These are phyloP conservation scores for Aureobasidium mangrovei DNA, from an alignment of 2,329 filamentous ascomycete species.

Conservation along the genomic window DNA sequence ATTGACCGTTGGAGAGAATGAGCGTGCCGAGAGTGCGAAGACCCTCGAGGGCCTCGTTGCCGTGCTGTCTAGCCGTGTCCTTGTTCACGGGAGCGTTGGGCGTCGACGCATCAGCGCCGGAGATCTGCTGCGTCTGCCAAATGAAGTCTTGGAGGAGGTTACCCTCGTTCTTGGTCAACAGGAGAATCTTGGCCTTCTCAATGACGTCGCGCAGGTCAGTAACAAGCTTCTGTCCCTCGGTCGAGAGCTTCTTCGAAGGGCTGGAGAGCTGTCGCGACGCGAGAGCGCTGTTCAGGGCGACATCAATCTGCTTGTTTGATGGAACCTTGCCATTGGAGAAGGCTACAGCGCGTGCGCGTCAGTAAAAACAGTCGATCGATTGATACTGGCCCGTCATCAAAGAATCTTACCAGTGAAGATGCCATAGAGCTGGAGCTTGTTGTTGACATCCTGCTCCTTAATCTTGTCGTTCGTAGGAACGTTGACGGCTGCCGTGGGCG, in stretches of 20 bases:
- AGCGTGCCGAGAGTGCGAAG: constrained; percentile 80
- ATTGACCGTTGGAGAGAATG: constrained; percentile 91
- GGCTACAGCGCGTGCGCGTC: constrained; percentile 40
- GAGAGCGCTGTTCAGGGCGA: constrained; percentile 83
- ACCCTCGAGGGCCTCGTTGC: constrained; percentile 72
- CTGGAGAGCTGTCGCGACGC: constrained; percentile 58
- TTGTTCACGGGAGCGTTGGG: constrained; percentile 65
- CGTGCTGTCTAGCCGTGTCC: constrained; percentile 71
- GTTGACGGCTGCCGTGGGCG: constrained; percentile 47
- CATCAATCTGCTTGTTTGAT: constrained; percentile 92
- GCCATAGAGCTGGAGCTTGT: constrained; percentile 90
- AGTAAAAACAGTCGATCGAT: constrained; percentile 15
- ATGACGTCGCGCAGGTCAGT: constrained; percentile 71
- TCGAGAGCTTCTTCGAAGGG: constrained; percentile 68
- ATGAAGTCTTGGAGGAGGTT: constrained; percentile 95
- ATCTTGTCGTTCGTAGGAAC: constrained; percentile 61
- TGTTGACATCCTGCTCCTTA: constrained; percentile 80
- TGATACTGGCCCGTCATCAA: background rate
- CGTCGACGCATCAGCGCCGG: constrained; percentile 50
- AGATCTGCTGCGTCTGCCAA: constrained; percentile 78
- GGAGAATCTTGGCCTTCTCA: constrained; percentile 70
- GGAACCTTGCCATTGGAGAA: constrained; percentile 86
- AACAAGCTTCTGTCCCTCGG: constrained; percentile 72
- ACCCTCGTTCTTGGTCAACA: constrained; percentile 90
- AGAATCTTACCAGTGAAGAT: constrained; percentile 56